A percentile compares a stretch with the other conserved stretches of the same genome.
These are phyloP conservation scores for Dactylis glomerata DNA, from an alignment of 176 grass and related monocot genomes.

Conservation along the genomic window DNA sequence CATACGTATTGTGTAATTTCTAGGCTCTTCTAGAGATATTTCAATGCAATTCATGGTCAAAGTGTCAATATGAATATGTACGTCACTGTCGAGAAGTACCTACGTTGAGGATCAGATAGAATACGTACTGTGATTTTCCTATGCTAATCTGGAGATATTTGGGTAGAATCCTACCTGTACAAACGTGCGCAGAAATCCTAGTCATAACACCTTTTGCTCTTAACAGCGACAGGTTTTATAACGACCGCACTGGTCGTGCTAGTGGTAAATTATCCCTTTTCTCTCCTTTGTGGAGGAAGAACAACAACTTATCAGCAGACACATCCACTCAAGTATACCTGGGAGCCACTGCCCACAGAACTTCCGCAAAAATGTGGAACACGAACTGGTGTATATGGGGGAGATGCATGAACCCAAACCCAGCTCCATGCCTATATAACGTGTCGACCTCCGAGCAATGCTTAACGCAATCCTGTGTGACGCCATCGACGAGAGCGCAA, in stretches of 20 bases:
- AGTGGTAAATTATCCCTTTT: neutral
- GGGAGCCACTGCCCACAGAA: neutral
- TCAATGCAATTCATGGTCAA: too few relatives aligned
- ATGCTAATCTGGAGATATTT: neutral
- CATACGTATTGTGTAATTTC: too few relatives aligned
- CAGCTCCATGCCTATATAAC: constrained; percentile 29
- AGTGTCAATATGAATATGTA: too few relatives aligned
- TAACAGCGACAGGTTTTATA: neutral
- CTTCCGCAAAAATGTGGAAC: neutral
- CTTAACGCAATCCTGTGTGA: neutral
- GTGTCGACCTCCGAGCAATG: neutral
- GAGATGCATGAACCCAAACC: constrained; percentile 3
- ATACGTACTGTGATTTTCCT: neutral
- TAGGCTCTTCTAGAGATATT: too few relatives aligned
- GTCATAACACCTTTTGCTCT: neutral
- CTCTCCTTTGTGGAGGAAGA: neutral
- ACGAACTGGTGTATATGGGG: neutral
- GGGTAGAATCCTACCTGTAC: neutral
- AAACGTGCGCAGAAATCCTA: neutral
- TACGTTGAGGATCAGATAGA: neutral
- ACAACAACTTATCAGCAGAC: neutral
- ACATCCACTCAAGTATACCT: neutral
- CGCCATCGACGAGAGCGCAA: constrained; percentile 1
- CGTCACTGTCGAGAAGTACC: neutral
- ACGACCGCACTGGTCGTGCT: neutral